Evolutionary conservation across 2,329 filamentous ascomycete genomes (phyloP).

Genomic region (Ophiosphaerella narmari): DNA sequence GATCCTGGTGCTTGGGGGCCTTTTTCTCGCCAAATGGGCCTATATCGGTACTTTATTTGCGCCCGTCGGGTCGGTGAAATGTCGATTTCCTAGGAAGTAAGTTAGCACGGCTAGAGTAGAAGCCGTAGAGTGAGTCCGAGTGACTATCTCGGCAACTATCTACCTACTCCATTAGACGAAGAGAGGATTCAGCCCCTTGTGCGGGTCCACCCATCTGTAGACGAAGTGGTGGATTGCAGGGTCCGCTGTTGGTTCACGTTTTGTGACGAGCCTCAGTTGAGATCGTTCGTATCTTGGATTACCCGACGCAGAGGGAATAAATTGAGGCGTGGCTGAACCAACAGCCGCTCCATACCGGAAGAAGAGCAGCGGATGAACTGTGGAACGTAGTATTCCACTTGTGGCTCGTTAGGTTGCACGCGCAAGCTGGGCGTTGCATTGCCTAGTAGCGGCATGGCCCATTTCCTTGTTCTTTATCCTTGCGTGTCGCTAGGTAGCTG

Average conservation of each 20-base stretch:
- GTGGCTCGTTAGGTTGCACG: constrained; percentile 1
- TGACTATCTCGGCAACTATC: background rate
- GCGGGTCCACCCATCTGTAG: background rate
- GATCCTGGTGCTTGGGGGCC: constrained; percentile 7
- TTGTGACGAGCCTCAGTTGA: background rate
- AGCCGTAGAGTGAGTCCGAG: background rate
- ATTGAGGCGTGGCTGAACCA: background rate
- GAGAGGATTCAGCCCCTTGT: background rate
- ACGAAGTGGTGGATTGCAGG: background rate
- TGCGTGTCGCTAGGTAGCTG: background rate
- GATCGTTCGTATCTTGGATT: background rate
- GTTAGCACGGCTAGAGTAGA: background rate
- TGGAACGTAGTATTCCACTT: constrained; percentile 5
- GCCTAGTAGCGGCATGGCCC: background rate
- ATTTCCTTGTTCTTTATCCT: background rate
- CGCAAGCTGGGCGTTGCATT: constrained; percentile 10
- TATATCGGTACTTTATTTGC: constrained; percentile 1
- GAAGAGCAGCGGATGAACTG: background rate
- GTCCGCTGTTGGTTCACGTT: background rate
- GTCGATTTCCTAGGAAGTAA: background rate
- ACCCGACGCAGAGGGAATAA: background rate
- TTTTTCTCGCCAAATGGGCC: constrained; percentile 3
- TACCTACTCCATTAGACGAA: too few relatives aligned
- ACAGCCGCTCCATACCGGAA: background rate
- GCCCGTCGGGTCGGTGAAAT: background rate